phyloP scores from a whole-genome alignment of 306 rosid species.

The Myrica gale region DNA sequence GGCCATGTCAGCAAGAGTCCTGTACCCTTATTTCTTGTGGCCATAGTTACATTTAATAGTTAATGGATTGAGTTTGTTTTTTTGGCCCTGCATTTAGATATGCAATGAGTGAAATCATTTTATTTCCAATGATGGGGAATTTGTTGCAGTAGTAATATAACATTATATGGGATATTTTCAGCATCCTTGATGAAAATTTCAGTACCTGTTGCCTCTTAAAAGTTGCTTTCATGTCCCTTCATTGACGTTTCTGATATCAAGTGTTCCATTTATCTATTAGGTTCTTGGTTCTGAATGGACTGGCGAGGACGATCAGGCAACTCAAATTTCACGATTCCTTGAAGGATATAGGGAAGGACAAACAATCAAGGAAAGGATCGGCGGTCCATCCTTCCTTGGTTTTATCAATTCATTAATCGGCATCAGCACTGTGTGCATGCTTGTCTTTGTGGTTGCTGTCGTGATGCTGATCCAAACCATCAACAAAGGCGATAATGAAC shows the following conservation, averaged over 20 bases:
- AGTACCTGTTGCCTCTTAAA: neutral
- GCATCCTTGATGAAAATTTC: neutral
- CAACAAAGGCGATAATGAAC: conserved; percentile 37
- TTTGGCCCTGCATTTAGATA: neutral
- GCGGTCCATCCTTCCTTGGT: conserved; percentile 49
- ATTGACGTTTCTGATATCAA: neutral
- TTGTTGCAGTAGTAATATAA: neutral
- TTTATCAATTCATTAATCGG: conserved; percentile 51
- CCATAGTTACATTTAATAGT: neutral
- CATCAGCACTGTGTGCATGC: conserved; percentile 57
- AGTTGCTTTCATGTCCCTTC: neutral
- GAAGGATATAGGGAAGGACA: conserved; percentile 86
- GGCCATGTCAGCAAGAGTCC: too few species aligned
- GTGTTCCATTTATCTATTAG: conserved; percentile 34
- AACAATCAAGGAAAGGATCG: conserved; percentile 45
- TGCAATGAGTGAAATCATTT: neutral
- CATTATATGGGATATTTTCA: neutral
- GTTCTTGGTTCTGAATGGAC: conserved; percentile 76
- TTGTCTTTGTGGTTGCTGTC: conserved; percentile 58
- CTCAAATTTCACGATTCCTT: conserved; percentile 61
- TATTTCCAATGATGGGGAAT: neutral
- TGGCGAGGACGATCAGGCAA: conserved; percentile 66
- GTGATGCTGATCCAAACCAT: conserved; percentile 50
- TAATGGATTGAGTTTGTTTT: neutral
- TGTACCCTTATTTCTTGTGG: neutral